phyloP scores from a whole-genome alignment of 768 basidiomycete genomes.

The Kwoniella heveanensis region DNA sequence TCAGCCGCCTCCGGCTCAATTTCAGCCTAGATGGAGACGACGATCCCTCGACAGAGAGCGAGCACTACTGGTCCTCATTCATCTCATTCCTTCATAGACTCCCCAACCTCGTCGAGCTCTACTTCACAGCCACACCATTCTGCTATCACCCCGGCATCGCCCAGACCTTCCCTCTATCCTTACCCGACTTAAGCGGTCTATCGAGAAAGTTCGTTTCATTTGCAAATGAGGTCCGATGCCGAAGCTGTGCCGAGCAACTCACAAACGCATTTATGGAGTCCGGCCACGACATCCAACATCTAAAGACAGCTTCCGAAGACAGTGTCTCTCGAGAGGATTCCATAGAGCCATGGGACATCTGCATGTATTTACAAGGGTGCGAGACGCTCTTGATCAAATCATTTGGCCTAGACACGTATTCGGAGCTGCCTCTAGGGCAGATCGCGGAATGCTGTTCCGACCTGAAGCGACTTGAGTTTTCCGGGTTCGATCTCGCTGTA shows the following conservation, averaged over 20 bases:
- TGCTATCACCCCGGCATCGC: conserved; percentile 5
- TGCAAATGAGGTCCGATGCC: conserved; percentile 10
- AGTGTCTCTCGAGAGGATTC: conserved; percentile 2
- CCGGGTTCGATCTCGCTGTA: background rate
- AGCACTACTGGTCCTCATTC: conserved; percentile 4
- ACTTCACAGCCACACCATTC: conserved; percentile 8
- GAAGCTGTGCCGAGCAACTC: conserved; percentile 11
- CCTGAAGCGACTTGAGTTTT: background rate
- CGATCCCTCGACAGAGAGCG: background rate
- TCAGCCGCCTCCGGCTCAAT: conserved; percentile 14
- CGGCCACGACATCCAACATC: background rate
- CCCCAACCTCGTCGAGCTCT: conserved; percentile 10
- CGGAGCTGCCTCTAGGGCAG: background rate
- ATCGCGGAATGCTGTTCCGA: background rate
- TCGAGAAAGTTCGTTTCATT: background rate
- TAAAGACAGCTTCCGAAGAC: conserved; percentile 10
- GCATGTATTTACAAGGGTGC: background rate
- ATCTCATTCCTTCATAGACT: background rate
- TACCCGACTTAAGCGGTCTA: background rate
- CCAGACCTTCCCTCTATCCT: conserved; percentile 2
- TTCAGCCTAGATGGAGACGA: conserved; percentile 1
- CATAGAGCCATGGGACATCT: conserved; percentile 4
- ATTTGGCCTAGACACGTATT: background rate
- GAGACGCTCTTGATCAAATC: conserved; percentile 8
- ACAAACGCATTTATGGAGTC: background rate